Conservation (phyloP, 345 rosid genomes). For the Corchorus capsularis region DNA sequence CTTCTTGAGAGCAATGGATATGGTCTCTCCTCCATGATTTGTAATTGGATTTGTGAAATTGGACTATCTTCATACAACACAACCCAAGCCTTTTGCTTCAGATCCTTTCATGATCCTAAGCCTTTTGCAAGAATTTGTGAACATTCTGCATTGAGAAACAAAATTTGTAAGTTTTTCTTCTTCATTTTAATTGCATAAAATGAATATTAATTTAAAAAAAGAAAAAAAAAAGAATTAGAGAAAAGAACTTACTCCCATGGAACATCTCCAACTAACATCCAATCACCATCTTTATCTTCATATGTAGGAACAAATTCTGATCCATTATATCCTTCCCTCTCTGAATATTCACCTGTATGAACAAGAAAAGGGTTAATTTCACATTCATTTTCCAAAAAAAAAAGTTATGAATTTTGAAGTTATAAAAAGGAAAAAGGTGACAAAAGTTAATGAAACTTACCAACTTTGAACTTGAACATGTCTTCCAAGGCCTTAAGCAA, state of each 20-base stretch:
- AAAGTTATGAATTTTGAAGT: neutral
- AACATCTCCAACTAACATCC: slow-evolving; percentile 88
- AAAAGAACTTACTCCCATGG: slow-evolving; percentile 63
- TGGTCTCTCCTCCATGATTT: neutral
- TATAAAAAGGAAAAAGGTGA: neutral
- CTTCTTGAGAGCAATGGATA: neutral
- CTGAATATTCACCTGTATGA: slow-evolving; percentile 38
- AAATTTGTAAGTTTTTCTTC: neutral
- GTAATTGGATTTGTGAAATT: neutral
- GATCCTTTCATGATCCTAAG: slow-evolving; percentile 63
- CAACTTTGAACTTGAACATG: slow-evolving; percentile 65
- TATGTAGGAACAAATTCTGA: slow-evolving; percentile 66
- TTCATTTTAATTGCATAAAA: neutral
- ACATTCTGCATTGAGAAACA: slow-evolving; percentile 43
- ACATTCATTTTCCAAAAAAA: neutral
- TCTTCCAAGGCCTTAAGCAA: slow-evolving; percentile 60
- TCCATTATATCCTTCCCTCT: slow-evolving; percentile 67
- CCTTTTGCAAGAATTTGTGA: slow-evolving; percentile 53
- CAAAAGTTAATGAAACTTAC: slow-evolving; percentile 26
- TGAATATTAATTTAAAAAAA: neutral
- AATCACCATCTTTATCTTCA: slow-evolving; percentile 81
- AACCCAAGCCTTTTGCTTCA: slow-evolving; percentile 53
- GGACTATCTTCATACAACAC: slow-evolving; percentile 30
- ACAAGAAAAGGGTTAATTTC: neutral
- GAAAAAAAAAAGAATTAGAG: no score